Conservation (phyloP, 73 alveolate species). For the Paramecium octaurelia region DNA sequence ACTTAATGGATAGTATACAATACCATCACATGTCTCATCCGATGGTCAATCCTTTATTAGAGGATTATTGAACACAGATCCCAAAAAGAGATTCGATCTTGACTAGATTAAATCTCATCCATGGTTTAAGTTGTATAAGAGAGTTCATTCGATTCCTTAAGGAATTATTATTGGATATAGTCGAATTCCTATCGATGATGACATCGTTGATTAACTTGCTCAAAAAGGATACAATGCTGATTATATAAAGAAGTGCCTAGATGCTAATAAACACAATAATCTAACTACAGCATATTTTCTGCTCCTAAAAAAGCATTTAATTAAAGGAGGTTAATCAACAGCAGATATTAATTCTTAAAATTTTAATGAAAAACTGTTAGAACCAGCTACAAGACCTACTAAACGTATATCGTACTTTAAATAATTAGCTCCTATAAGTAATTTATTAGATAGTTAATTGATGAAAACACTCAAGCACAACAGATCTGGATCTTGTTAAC, state of each 20-base stretch:
- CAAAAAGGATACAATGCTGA: constrained; percentile 66
- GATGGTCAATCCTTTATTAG: constrained; percentile 60
- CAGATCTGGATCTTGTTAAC: constrained; percentile 9
- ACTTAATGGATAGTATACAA: constrained; percentile 36
- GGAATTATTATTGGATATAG: constrained; percentile 61
- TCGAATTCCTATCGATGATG: constrained; percentile 66
- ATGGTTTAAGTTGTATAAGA: constrained; percentile 68
- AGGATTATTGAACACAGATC: constrained; percentile 62
- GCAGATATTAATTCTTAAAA: constrained; percentile 56
- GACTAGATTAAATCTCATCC: constrained; percentile 66
- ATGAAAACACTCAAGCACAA: background rate
- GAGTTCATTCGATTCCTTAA: constrained; percentile 44
- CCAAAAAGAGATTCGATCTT: constrained; percentile 57
- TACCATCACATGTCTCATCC: constrained; percentile 29
- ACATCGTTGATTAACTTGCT: constrained; percentile 64
- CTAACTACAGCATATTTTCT: constrained; percentile 88
- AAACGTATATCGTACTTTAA: background rate
- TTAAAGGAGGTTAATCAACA: constrained; percentile 69
- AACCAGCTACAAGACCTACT: constrained; percentile 51
- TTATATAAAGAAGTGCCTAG: constrained; percentile 73
- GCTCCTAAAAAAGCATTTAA: constrained; percentile 83
- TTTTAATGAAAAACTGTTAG: constrained; percentile 27
- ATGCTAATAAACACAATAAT: constrained; percentile 90
- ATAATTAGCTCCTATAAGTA: constrained; percentile 3
- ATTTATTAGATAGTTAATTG: background rate